These are phyloP conservation scores for Xylariaceae sp. DNA, from an alignment of 2,329 filamentous ascomycete species.

Conservation along the genomic window DNA sequence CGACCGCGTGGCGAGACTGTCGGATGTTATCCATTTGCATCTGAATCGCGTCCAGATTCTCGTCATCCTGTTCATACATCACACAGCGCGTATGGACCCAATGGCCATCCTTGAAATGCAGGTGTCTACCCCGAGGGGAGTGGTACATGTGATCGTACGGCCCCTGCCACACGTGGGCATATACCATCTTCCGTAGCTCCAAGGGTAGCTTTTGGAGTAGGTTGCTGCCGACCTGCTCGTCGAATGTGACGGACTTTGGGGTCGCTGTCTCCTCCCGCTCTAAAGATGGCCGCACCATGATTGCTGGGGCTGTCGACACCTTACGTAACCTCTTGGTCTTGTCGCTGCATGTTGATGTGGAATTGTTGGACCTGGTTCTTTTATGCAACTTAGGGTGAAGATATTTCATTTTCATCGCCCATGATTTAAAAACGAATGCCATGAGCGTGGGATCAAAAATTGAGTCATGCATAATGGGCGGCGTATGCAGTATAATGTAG, in stretches of 20 bases:
- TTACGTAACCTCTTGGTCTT: slow-evolving; percentile 4
- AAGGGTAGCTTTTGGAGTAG: slow-evolving; percentile 32
- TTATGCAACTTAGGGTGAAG: slow-evolving; percentile 20
- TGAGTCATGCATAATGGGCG: too few species aligned
- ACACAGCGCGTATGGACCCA: slow-evolving; percentile 28
- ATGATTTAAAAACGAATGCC: slow-evolving; percentile 20
- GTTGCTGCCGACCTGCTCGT: slow-evolving; percentile 21
- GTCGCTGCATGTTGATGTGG: slow-evolving; percentile 5
- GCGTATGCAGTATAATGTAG: not conserved
- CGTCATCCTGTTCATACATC: slow-evolving; percentile 26
- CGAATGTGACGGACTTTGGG: slow-evolving; percentile 2
- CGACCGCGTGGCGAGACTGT: slow-evolving; percentile 6
- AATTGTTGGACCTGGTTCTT: slow-evolving; percentile 16
- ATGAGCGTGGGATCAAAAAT: slow-evolving; percentile 10
- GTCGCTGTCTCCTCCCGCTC: not conserved
- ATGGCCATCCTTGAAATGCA: slow-evolving; percentile 27
- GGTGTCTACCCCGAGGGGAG: slow-evolving; percentile 22
- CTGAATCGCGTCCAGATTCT: slow-evolving; percentile 25
- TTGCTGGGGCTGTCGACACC: not conserved
- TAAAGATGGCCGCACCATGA: too few species aligned
- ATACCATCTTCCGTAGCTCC: slow-evolving; percentile 33
- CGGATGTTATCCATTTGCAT: slow-evolving; percentile 25
- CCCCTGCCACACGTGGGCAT: slow-evolving; percentile 24
- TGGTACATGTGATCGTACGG: slow-evolving; percentile 27
- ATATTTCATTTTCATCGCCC: slow-evolving; percentile 24